These are phyloP conservation scores for Nakataea oryzae DNA, from an alignment of 2,329 filamentous ascomycete genomes.

Conservation along the genomic window DNA sequence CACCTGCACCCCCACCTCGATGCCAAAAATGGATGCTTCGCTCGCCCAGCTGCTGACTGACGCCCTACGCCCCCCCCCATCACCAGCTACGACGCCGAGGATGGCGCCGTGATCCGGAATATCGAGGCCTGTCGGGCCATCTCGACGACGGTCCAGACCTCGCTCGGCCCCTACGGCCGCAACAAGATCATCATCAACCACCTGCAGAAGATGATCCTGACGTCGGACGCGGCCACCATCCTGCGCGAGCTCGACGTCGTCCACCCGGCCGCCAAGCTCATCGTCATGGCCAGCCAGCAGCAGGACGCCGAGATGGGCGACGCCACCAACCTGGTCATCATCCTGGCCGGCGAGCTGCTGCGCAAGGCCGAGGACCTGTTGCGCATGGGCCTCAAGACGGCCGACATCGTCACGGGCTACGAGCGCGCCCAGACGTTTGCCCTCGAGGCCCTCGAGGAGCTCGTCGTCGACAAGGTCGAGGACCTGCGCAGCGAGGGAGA, in stretches of 20 bases:
- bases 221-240: conserved; percentile 95
- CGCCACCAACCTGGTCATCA: conserved; percentile 93
- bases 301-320: conserved; percentile 99
- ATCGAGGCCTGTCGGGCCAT: conserved; percentile 98
- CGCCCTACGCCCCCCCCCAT: conserved; percentile 5
- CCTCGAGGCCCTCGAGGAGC: conserved; percentile 73
- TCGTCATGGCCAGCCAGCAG: conserved; percentile 98
- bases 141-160: conserved; percentile 91
- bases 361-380: conserved; percentile 96
- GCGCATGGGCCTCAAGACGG: conserved; percentile 96
- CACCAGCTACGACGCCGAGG: conserved; percentile 89
- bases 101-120: conserved; percentile 96
- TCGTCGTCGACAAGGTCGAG: conserved; percentile 82
- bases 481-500: conserved; percentile 73
- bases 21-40: conserved; percentile 11
- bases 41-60: conserved; percentile 1
- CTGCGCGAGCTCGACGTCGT: conserved; percentile 96
- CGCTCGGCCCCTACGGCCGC: conserved; percentile 89
- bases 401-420: conserved; percentile 91
- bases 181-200: conserved; percentile 99
- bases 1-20: conserved; percentile 13
- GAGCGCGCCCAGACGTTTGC: conserved; percentile 89
- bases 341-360: conserved; percentile 87
- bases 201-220: conserved; percentile 98
- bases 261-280: conserved; percentile 90